These are phyloP conservation scores for Aspergillus leporis DNA, from an alignment of 495 filamentous ascomycete species.

Conservation along the genomic window DNA sequence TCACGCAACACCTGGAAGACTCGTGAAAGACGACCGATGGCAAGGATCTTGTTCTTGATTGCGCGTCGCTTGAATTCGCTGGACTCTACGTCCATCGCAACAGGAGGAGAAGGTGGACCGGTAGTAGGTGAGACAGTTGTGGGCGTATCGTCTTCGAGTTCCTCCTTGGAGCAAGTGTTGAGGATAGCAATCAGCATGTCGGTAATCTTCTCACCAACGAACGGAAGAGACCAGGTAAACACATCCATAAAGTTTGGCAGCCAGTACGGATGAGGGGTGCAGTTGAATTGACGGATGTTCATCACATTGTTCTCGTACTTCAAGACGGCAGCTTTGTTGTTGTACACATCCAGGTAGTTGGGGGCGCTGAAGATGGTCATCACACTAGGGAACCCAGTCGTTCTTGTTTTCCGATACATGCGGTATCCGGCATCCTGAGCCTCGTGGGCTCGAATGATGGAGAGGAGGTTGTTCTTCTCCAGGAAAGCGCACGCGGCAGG, in stretches of 20 bases:
- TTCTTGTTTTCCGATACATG: constrained; percentile 98
- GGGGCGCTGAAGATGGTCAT: constrained; percentile 99
- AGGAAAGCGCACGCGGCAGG: constrained; percentile 97
- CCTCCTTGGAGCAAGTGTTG: constrained; percentile 96
- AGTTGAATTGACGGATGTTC: constrained; percentile 99
- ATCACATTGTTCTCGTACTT: constrained; percentile 99
- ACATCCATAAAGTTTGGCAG: constrained; percentile 99
- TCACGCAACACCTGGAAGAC: constrained; percentile 98
- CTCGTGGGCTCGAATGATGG: constrained; percentile 97
- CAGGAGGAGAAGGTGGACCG: constrained; percentile 70
- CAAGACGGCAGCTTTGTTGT: constrained; percentile 98
- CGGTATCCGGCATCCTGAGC: constrained; percentile 98
- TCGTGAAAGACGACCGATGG: constrained; percentile 92
- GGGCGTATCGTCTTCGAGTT: constrained; percentile 82
- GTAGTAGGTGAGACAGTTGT: constrained; percentile 57
- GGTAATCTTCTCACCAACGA: constrained; percentile 98
- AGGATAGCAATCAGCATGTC: constrained; percentile 99
- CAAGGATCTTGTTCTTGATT: constrained; percentile 99
- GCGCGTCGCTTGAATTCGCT: constrained; percentile 90
- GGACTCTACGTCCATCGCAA: constrained; percentile 72
- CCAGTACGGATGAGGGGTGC: constrained; percentile 99
- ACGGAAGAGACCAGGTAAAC: constrained; percentile 98
- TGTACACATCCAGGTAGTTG: constrained; percentile 99
- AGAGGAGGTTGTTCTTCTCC: constrained; percentile 98
- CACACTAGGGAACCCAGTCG: constrained; percentile 96